Evolutionary conservation across 1,139 yeast genomes (phyloP), one percentile per base, ranked within the genome.

Genomic region (Yamadazyma blattariae): DNA sequence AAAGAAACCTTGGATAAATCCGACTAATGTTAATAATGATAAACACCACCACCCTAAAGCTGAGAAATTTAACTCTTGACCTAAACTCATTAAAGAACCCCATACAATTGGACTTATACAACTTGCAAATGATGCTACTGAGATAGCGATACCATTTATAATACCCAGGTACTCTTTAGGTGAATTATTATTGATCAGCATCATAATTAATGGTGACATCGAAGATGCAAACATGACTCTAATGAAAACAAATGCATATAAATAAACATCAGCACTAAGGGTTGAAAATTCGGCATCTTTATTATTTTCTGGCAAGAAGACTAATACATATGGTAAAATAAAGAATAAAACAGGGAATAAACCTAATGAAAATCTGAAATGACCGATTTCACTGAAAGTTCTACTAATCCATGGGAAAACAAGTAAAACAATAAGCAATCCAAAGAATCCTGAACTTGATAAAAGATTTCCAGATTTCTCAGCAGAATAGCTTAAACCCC

Each of bases 321-420:
- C 67, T 2, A 77, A 61, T 20, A 72, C 54, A 40, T 63, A 71
- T 3, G 86, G 85, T 13, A 75, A 58, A 10, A 62, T 35, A 5
- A 75, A 42, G 51, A 76, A 78, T 6, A 71, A 54, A 6, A 74
- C 30, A 3, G 82, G 79, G 48, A 72, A 71, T 2, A 69, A 45
- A 17, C 59, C 47, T 25, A 66, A 55, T 5, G 74, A 64, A 2
- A 62, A 34, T 32, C 73, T 53, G 47, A 64, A 74, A 5, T 77
- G 67, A n/a, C 57, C 49, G 26, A 72, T 54, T 14, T 79, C 66
- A 24, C 53, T 71, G 44, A 64, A 66, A 27, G 58, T 61, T 35
- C 78, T 59, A 46, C 79, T 84, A 30, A 78, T 56, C 36, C 61
- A 56, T 4, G 86, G 86, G 51, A 74, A 77, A 2, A 75, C 50